phyloP scores from a whole-genome alignment of 1,284 basidiomycete genomes.

The Mycena sp. region DNA sequence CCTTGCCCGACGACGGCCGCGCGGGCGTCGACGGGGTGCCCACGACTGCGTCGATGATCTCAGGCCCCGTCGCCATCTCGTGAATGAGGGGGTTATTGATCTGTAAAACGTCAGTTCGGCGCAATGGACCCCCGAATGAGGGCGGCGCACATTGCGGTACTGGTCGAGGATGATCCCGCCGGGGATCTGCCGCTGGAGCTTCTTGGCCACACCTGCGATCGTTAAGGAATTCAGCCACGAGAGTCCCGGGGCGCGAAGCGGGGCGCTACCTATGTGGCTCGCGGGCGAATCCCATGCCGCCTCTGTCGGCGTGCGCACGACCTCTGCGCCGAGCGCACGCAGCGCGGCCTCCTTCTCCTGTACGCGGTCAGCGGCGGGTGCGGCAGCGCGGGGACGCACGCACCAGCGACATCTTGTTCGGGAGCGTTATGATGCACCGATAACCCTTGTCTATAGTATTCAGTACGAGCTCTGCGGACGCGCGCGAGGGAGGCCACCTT shows the following conservation, averaged over 20 bases:
- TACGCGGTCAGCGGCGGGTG: slow-evolving; percentile 2
- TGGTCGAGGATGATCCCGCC: slow-evolving; percentile 93
- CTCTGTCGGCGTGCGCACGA: slow-evolving; percentile 93
- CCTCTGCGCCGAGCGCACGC: slow-evolving; percentile 91
- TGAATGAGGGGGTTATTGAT: slow-evolving; percentile 91
- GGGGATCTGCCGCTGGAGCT: slow-evolving; percentile 83
- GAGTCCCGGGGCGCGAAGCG: slow-evolving; percentile 45
- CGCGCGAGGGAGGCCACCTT: slow-evolving; percentile 63
- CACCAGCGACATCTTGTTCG: slow-evolving; percentile 94
- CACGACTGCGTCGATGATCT: slow-evolving; percentile 83
- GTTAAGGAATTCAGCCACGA: slow-evolving; percentile 87
- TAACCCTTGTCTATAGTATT: slow-evolving; percentile 90
- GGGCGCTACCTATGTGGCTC: slow-evolving; percentile 86
- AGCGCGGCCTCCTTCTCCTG: slow-evolving; percentile 95
- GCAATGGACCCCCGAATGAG: too few species aligned
- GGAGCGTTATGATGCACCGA: slow-evolving; percentile 93
- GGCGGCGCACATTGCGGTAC: slow-evolving; percentile 79
- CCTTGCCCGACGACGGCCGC: slow-evolving; percentile 72
- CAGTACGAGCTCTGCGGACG: slow-evolving; percentile 57
- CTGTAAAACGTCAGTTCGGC: slow-evolving; percentile 43
- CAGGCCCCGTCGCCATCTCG: slow-evolving; percentile 87
- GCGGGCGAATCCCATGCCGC: slow-evolving; percentile 88
- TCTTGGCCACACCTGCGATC: slow-evolving; percentile 84
- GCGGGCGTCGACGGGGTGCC: slow-evolving; percentile 66
- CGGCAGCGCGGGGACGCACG: slow-evolving; percentile 33